Percentiles rank a stretch among this genome's conserved stretches.
Conservation (phyloP, 768 basidiomycete species). For the Suillus subaureus region DNA sequence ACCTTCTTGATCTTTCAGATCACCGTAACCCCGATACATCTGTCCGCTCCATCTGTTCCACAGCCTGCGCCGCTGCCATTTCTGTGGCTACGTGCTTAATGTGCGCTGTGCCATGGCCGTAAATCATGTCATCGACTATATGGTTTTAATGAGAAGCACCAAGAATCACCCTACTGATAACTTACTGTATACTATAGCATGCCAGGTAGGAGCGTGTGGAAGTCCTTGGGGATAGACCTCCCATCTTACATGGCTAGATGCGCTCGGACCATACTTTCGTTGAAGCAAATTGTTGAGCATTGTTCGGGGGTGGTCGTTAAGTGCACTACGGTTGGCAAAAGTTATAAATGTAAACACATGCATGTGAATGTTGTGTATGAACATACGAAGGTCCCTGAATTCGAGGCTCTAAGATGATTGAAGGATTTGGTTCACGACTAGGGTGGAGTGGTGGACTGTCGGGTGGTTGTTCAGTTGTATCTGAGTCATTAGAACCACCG, state of each 20-base stretch:
- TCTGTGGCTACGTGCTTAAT: not conserved
- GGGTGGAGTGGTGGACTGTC: not conserved
- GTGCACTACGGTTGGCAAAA: too few species aligned
- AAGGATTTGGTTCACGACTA: too few species aligned
- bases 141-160: not conserved
- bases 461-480: not conserved
- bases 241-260: not conserved
- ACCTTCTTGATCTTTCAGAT: too few species aligned
- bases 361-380: too few species aligned
- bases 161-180: not conserved
- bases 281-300: too few species aligned
- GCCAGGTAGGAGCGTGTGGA: not conserved
- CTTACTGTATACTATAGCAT: not conserved
- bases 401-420: too few species aligned
- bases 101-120: not conserved
- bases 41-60: too few species aligned
- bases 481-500: not conserved
- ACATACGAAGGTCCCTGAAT: too few species aligned
- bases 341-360: too few species aligned
- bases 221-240: not conserved
- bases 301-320: too few species aligned
- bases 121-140: not conserved
- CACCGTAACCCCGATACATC: not conserved
- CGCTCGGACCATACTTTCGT: too few species aligned
- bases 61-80: not conserved